Conservation (phyloP, 306 rosid species). For the Cicer chorassanicum region DNA sequence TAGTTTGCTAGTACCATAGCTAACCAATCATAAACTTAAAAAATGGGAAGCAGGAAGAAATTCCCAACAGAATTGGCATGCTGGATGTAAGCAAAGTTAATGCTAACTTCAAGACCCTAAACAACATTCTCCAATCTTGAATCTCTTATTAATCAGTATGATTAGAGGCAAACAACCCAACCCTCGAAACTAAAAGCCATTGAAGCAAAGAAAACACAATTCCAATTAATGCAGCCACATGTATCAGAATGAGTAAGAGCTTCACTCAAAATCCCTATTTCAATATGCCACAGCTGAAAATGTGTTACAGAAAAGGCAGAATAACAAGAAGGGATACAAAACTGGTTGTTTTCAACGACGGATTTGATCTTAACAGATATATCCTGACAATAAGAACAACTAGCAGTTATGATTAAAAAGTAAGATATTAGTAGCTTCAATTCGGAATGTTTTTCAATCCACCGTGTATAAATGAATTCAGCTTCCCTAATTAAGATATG, state of each 20-base stretch:
- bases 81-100: constrained; percentile 71
- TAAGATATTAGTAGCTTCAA: constrained; percentile 26
- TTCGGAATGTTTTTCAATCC: constrained; percentile 1
- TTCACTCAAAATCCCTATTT: constrained; percentile 65
- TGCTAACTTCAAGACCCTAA: constrained; percentile 52
- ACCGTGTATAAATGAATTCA: not conserved
- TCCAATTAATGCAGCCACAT: constrained; percentile 63
- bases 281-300: constrained; percentile 29
- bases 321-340: not conserved
- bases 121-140: constrained; percentile 58
- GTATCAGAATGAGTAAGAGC: constrained; percentile 66
- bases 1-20: not conserved
- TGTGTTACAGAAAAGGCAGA: not conserved
- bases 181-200: constrained; percentile 66
- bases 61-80: constrained; percentile 71
- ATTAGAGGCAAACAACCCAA: constrained; percentile 51
- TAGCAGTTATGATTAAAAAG: constrained; percentile 53
- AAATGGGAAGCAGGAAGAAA: constrained; percentile 28
- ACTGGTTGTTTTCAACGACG: constrained; percentile 55
- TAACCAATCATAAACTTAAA: not conserved
- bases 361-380: constrained; percentile 40
- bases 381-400: constrained; percentile 36
- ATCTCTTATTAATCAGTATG: constrained; percentile 50
- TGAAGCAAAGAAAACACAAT: constrained; percentile 69
- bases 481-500: not conserved